These are phyloP conservation scores for Dipteronia sinensis DNA, from an alignment of 345 rosid genomes.

Conservation along the genomic window DNA sequence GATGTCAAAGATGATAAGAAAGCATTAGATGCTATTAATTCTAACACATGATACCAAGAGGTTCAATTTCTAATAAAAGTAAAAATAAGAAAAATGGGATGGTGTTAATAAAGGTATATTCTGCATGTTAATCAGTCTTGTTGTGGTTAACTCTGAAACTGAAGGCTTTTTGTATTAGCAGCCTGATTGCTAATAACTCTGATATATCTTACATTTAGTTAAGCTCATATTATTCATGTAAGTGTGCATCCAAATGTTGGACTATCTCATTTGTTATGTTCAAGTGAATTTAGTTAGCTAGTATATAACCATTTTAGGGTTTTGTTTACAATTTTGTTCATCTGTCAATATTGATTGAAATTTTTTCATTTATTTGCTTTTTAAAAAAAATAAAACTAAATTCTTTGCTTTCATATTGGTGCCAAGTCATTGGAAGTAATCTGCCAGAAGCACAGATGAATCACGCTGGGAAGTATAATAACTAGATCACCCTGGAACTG, in stretches of 20 bases:
- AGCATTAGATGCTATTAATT: background rate
- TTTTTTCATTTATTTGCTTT: too few relatives aligned
- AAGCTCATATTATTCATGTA: background rate
- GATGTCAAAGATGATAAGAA: background rate
- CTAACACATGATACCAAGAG: background rate
- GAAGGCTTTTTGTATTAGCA: background rate
- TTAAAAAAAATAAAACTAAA: too few relatives aligned
- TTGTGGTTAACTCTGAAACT: background rate
- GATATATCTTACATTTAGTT: too few relatives aligned
- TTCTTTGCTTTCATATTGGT: background rate
- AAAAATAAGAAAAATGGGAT: background rate
- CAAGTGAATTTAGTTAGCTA: background rate
- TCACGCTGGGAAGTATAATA: background rate
- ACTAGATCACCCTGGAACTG: background rate
- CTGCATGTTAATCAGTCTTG: background rate
- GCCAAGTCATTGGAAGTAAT: background rate
- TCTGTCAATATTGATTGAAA: background rate
- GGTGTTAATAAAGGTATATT: background rate
- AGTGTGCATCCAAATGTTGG: background rate
- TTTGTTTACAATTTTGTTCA: too few relatives aligned
- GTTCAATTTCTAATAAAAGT: background rate
- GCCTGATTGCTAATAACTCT: background rate
- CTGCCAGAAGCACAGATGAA: background rate
- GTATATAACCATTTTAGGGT: background rate
- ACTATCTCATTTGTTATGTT: background rate